Conservation (phyloP, 352 stramenopile species). For the Elongisporangium undulatum region DNA sequence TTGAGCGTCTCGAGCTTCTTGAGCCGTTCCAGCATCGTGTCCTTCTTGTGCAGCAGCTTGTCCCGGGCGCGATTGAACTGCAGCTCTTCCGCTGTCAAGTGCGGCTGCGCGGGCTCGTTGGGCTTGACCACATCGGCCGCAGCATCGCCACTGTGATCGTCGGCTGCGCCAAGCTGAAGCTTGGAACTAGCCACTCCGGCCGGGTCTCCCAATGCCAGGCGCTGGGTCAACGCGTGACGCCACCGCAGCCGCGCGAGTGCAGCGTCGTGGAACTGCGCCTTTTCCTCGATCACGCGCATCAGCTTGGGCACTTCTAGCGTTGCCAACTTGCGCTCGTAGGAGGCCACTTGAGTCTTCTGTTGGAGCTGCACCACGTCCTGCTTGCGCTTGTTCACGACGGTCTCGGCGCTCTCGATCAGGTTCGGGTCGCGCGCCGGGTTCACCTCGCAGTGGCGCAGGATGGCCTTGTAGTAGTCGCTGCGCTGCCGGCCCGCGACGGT, state of each 20-base stretch:
- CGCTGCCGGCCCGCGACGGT: slow-evolving; percentile 54
- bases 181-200: not conserved
- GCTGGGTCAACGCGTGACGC: slow-evolving; percentile 60
- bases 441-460: slow-evolving; percentile 75
- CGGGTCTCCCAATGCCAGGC: slow-evolving; percentile 15
- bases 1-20: slow-evolving; percentile 60
- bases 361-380: slow-evolving; percentile 66
- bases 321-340: slow-evolving; percentile 63
- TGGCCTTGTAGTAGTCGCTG: slow-evolving; percentile 78
- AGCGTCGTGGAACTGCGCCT: slow-evolving; percentile 58
- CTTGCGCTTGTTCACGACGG: slow-evolving; percentile 48
- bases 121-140: not conserved
- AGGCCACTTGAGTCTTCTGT: slow-evolving; percentile 63
- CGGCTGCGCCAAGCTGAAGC: not conserved
- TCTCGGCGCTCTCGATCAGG: slow-evolving; percentile 70
- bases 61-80: slow-evolving; percentile 41
- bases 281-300: slow-evolving; percentile 58
- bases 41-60: slow-evolving; percentile 74
- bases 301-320: slow-evolving; percentile 62
- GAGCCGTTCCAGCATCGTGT: slow-evolving; percentile 47
- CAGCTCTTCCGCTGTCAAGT: not conserved
- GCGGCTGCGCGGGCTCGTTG: not conserved
- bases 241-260: slow-evolving; percentile 59
- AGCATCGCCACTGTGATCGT: not conserved
- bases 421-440: slow-evolving; percentile 72